Conservation (phyloP, 495 filamentous ascomycete genomes). For the Neurospora hispaniola region DNA sequence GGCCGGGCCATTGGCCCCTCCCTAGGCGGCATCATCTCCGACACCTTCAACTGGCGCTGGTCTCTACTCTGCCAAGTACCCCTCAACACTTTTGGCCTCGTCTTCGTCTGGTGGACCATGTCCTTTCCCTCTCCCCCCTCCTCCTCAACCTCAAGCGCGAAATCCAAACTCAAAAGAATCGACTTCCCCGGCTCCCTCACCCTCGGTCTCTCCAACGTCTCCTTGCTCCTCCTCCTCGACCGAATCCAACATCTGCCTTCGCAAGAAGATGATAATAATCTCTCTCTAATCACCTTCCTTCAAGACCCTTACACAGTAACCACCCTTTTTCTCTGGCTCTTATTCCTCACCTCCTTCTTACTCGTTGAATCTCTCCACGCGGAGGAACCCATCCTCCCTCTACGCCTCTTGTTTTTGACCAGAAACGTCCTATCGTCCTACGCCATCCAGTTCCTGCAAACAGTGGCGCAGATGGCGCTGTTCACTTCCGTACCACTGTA, state of each 20-base stretch:
- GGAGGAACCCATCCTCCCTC: conserved; percentile 6
- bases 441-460: conserved; percentile 7
- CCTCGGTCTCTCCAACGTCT: conserved; percentile 6
- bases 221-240: conserved; percentile 7
- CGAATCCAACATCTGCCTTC: not conserved
- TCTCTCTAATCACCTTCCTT: not conserved
- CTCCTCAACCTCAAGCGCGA: not conserved
- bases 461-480: conserved; percentile 8
- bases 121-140: not conserved
- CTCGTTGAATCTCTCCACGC: conserved; percentile 4
- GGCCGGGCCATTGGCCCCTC: conserved; percentile 9
- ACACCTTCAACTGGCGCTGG: conserved; percentile 8
- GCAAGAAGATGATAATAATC: no score
- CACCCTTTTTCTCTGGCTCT: conserved; percentile 4
- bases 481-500: conserved; percentile 6
- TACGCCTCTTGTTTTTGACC: not conserved
- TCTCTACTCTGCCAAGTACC: conserved; percentile 10
- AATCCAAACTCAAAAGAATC: conserved; percentile 7
- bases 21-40: conserved; percentile 7
- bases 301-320: not conserved
- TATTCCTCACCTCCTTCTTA: conserved; percentile 1
- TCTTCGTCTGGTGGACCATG: conserved; percentile 11
- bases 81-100: conserved; percentile 1
- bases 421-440: conserved; percentile 5
- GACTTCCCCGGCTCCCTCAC: conserved; percentile 9